phyloP scores from a whole-genome alignment of 257 asterid species.

The Salvia rosmarinus region DNA sequence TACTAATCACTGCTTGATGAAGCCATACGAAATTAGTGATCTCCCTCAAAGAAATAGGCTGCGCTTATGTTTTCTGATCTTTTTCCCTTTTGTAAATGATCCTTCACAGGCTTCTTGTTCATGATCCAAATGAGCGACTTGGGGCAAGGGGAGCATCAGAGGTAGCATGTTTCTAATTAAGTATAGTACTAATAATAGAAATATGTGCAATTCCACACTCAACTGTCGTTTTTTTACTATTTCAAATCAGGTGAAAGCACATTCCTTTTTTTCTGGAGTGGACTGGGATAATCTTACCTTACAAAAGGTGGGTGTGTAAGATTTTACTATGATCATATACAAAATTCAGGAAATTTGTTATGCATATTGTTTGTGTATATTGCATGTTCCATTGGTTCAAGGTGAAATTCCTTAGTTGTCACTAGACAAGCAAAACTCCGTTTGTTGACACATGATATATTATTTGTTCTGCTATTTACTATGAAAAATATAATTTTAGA shows the following conservation, averaged over 20 bases:
- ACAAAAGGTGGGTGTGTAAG: conserved; percentile 63
- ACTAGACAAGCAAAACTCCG: conserved; percentile 18
- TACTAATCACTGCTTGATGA: neutral
- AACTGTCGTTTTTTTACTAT: conserved; percentile 27
- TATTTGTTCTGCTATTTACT: conserved; percentile 6
- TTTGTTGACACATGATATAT: conserved; percentile 7
- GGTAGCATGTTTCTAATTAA: conserved; percentile 47
- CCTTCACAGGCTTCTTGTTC: conserved; percentile 72
- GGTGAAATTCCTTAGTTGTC: conserved; percentile 25
- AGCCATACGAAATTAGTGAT: neutral
- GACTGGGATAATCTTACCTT: conserved; percentile 91
- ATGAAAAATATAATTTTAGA: conserved; percentile 10
- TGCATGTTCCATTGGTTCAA: conserved; percentile 6
- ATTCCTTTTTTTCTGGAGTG: conserved; percentile 83
- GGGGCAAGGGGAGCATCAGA: conserved; percentile 93
- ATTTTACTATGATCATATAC: conserved; percentile 24
- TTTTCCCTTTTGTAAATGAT: conserved; percentile 20
- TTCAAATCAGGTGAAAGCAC: conserved; percentile 77
- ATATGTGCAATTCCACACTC: conserved; percentile 24
- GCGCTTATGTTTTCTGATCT: neutral
- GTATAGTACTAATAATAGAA: conserved; percentile 24
- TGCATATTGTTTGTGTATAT: conserved; percentile 13
- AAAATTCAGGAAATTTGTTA: too few relatives aligned
- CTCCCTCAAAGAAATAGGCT: conserved; percentile 16
- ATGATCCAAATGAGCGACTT: conserved; percentile 79